phyloP scores from a whole-genome alignment of 192 early-diverging fungal genomes.

The Phlyctochytrium bullatum region DNA sequence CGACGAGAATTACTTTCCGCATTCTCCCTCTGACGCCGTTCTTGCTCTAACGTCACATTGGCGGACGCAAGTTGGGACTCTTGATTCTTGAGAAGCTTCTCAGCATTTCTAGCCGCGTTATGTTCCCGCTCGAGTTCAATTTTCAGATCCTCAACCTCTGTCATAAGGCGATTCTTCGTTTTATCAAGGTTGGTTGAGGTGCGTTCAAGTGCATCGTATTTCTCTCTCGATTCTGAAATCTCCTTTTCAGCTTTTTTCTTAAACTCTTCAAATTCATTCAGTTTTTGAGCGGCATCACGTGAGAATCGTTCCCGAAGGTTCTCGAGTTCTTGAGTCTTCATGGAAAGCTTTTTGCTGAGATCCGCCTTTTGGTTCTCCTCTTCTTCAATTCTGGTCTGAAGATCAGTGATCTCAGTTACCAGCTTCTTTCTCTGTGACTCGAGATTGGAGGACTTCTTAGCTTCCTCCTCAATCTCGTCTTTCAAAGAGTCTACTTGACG shows the following conservation, averaged over 20 bases:
- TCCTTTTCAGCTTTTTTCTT: slow-evolving; percentile 57
- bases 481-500: slow-evolving; percentile 41
- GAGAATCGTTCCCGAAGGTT: slow-evolving; percentile 60
- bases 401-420: slow-evolving; percentile 51
- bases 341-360: slow-evolving; percentile 48
- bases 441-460: slow-evolving; percentile 28
- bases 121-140: slow-evolving; percentile 76
- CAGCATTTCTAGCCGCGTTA: slow-evolving; percentile 62
- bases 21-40: slow-evolving; percentile 55
- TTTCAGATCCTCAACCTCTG: slow-evolving; percentile 75
- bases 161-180: slow-evolving; percentile 58
- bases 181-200: slow-evolving; percentile 64
- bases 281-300: slow-evolving; percentile 54
- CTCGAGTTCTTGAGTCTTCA: slow-evolving; percentile 63
- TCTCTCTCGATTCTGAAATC: slow-evolving; percentile 63
- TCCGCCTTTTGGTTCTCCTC: slow-evolving; percentile 51
- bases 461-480: slow-evolving; percentile 56
- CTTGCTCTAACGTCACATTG: slow-evolving; percentile 56
- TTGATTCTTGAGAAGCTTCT: slow-evolving; percentile 56
- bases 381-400: slow-evolving; percentile 66
- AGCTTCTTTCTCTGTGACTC: slow-evolving; percentile 48
- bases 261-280: slow-evolving; percentile 55
- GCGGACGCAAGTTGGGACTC: slow-evolving; percentile 53
- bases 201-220: slow-evolving; percentile 60
- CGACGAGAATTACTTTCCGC: slow-evolving; percentile 61